Percentiles rank a stretch among this genome's conserved stretches.
phyloP scores from a whole-genome alignment of 768 basidiomycete species.

The Russula compacta region DNA sequence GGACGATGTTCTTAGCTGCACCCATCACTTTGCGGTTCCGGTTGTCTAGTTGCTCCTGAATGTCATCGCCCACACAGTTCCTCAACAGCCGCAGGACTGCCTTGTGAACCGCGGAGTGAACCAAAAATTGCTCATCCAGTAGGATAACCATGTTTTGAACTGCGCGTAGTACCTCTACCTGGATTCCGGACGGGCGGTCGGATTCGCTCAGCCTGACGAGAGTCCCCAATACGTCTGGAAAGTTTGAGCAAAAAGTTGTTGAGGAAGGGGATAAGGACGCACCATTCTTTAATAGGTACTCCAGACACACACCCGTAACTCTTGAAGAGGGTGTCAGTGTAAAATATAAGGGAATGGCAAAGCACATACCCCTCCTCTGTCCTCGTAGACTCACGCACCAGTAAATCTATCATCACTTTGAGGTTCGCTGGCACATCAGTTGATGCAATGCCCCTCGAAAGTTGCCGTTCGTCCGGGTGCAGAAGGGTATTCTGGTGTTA shows the following conservation, averaged over 20 bases:
- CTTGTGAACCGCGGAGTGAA: constrained; percentile 84
- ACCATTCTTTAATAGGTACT: constrained; percentile 89
- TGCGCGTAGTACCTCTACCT: constrained; percentile 77
- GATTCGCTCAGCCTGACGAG: constrained; percentile 80
- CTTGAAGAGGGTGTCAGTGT: constrained; percentile 32
- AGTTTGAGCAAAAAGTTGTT: constrained; percentile 1
- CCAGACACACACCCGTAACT: constrained; percentile 80
- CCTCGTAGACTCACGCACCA: constrained; percentile 78
- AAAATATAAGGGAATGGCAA: not conserved
- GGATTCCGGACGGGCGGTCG: constrained; percentile 84
- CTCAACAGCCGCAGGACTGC: constrained; percentile 79
- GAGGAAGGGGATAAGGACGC: constrained; percentile 16
- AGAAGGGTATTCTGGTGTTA: constrained; percentile 61
- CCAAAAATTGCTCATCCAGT: constrained; percentile 87
- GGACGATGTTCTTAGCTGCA: constrained; percentile 63
- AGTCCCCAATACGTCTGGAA: constrained; percentile 66
- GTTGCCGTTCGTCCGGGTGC: constrained; percentile 83
- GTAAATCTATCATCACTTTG: constrained; percentile 71
- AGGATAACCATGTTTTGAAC: constrained; percentile 89
- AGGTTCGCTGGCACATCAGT: constrained; percentile 75
- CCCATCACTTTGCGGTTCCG: constrained; percentile 61
- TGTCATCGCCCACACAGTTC: constrained; percentile 85
- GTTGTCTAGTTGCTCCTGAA: constrained; percentile 82
- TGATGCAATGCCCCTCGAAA: constrained; percentile 67
- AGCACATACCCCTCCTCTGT: constrained; percentile 76